These are phyloP conservation scores for Rhododendron simsii DNA, from an alignment of 148 eudicot genomes.

Conservation along the genomic window DNA sequence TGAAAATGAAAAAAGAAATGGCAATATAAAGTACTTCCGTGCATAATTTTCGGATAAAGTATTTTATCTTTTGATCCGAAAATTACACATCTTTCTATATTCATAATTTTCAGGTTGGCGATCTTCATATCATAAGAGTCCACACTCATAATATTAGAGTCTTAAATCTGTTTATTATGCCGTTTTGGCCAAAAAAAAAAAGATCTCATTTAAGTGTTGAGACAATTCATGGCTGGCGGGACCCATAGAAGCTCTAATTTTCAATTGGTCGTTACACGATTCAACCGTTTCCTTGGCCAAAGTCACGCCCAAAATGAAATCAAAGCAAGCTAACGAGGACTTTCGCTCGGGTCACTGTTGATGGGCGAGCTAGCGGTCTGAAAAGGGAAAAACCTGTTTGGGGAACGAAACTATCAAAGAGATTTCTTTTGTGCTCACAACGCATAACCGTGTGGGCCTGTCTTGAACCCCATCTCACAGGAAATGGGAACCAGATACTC, in stretches of 20 bases:
- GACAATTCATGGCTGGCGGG: neutral
- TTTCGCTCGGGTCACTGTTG: neutral
- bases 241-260: neutral
- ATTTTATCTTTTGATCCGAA: too few species aligned
- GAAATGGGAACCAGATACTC: neutral
- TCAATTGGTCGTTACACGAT: neutral
- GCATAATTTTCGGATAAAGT: neutral
- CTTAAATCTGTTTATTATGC: too few species aligned
- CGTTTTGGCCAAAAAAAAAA: too few species aligned
- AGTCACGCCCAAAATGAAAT: neutral
- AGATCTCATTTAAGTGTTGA: neutral
- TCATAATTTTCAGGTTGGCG: too few species aligned
- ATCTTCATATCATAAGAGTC: too few species aligned
- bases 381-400: neutral
- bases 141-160: too few species aligned
- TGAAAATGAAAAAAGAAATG: neutral
- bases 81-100: too few species aligned
- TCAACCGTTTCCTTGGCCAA: neutral
- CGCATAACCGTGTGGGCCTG: slow-evolving; percentile 12
- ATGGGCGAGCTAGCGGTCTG: neutral
- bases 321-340: neutral
- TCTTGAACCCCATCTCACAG: neutral
- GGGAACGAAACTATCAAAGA: neutral
- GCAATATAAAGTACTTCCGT: too few species aligned
- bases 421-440: neutral